Conservation (phyloP, 345 rosid species). For the Linum lewisii region DNA sequence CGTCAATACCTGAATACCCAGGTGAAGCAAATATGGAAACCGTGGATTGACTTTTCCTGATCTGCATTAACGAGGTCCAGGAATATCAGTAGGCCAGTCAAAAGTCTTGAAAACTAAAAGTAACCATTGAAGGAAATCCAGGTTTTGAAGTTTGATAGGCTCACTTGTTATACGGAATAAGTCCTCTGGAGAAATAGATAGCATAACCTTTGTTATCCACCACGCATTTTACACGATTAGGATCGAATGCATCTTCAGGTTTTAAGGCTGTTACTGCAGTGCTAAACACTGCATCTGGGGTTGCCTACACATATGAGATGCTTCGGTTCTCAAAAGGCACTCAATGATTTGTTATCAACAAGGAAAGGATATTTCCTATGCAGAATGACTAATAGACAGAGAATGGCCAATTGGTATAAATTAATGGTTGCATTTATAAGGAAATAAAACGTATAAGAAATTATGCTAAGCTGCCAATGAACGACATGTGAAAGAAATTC, state of each 20-base stretch:
- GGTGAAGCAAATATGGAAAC: conserved; percentile 91
- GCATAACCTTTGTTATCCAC: conserved; percentile 81
- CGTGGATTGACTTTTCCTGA: conserved; percentile 64
- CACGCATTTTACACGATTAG: conserved; percentile 87
- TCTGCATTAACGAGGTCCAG: conserved; percentile 32
- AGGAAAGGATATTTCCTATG: not conserved
- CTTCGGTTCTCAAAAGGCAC: not conserved
- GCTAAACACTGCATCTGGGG: conserved; percentile 98
- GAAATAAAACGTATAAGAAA: too few relatives aligned
- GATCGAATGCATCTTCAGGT: conserved; percentile 86
- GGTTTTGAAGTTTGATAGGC: conserved; percentile 10
- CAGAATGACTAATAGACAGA: not conserved
- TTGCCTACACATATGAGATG: conserved; percentile 31
- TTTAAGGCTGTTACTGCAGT: conserved; percentile 82
- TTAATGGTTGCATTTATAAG: too few relatives aligned
- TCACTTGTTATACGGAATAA: conserved; percentile 90
- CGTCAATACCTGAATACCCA: conserved; percentile 78
- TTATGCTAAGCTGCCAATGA: not conserved
- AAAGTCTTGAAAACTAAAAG: not conserved
- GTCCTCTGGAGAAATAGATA: conserved; percentile 80
- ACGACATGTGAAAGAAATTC: not conserved
- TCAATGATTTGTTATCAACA: not conserved
- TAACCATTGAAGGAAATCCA: not conserved
- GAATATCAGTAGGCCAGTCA: conserved; percentile 8
- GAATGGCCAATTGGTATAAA: too few relatives aligned